Evolutionary conservation across 805 yeast genomes (phyloP), one percentile per base, ranked within the genome.

Genomic region (Hanseniaspora pseudoguilliermondii): DNA sequence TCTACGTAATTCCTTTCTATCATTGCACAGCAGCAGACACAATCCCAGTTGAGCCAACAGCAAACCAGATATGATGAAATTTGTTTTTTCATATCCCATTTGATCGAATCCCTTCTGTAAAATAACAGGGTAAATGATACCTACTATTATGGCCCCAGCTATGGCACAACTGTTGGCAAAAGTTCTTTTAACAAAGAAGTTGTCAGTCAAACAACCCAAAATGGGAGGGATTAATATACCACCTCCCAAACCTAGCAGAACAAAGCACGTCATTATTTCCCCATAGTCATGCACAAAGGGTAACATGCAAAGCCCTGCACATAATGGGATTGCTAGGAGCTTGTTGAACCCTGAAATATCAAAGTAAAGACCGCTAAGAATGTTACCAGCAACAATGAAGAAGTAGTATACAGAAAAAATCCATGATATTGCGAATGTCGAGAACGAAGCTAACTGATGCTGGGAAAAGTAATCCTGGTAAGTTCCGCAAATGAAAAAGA

Each of bases 81-180:
- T 74, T 0, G 85, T 74, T 84, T 86, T 82, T 1, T 70, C 74
- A 63, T 72, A 83, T 1, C 87, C 86, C n/a, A 77, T 65, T 15
- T 64, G 63, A 1, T 69, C 63, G 59, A 77, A 76, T 51, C 79
- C 63, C 13, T 71, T 63, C 57, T 75, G 68, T 57, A 81, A 65
- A 64, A 79, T 66, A 40, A 82, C 65, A 0, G 88, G 86, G 63
- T 79, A 77, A 5, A 81, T 62, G 11, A 81, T 71, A 4, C 88
- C 89, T 1, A 87, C 88, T 7, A 80, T 66, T 3, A 84, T 78
- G 1, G 86, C 86, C 2, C 87, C 88, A 10, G 80, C 67, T 55
- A 83, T 78, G 4, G 83, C 82, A 3, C 81, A 60, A 0, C 87
- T 86, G 38, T 80, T 70, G 6, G 83, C 85, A 55, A 73, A 63